A percentile compares a stretch with the other conserved stretches of the same genome.
Conservation (phyloP, 176 grass and related monocot genomes). For the Pharus latifolius region DNA sequence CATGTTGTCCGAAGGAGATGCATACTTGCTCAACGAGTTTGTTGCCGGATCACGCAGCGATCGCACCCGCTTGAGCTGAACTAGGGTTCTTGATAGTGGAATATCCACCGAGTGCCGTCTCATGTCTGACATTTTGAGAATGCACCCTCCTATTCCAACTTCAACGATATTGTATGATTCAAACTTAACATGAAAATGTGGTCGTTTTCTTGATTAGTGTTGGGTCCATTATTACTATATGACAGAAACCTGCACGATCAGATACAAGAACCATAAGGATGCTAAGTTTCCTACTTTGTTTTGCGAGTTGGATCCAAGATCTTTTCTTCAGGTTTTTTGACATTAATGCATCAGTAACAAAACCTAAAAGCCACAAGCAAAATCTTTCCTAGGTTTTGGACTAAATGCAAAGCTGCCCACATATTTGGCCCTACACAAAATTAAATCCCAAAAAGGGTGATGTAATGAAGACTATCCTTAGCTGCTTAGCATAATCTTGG, state of each 20-base stretch:
- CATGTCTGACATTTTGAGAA: constrained; percentile 47
- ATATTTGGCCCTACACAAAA: neutral
- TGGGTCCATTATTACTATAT: neutral
- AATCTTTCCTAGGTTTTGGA: neutral
- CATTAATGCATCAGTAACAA: neutral
- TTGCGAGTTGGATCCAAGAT: neutral
- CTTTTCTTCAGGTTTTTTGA: no score
- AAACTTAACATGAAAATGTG: neutral
- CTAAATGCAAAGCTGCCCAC: neutral
- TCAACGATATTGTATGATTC: constrained; percentile 10
- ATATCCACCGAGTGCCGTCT: constrained; percentile 73
- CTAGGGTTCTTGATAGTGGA: constrained; percentile 88
- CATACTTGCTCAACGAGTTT: constrained; percentile 68
- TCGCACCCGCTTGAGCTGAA: constrained; percentile 83
- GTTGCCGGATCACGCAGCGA: constrained; percentile 84
- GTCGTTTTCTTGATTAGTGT: neutral
- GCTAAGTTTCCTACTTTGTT: neutral
- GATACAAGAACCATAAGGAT: constrained; percentile 10
- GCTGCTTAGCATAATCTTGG: neutral
- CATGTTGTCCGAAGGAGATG: constrained; percentile 43
- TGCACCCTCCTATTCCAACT: neutral
- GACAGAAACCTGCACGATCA: constrained; percentile 23
- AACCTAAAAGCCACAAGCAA: neutral
- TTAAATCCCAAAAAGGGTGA: neutral
- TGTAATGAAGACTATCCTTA: neutral